Conservation (phyloP, 1,139 yeast genomes). For the Nematodospora anomalae region DNA sequence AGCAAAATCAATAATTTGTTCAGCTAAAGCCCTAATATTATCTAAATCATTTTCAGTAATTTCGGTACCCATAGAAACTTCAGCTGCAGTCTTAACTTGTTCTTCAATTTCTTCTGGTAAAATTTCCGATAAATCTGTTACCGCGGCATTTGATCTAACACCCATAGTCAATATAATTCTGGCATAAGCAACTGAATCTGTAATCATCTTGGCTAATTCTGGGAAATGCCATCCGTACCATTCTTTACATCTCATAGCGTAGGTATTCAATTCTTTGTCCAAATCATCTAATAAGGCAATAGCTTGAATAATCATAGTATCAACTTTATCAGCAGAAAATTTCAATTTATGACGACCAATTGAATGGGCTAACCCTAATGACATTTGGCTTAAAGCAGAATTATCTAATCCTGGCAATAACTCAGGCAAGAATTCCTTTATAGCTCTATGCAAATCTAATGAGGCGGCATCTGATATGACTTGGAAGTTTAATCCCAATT, state of each 20-base stretch:
- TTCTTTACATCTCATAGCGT: constrained; percentile 98
- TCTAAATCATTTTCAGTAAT: constrained; percentile 90
- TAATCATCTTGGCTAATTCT: constrained; percentile 92
- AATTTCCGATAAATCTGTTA: constrained; percentile 85
- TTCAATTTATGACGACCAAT: constrained; percentile 97
- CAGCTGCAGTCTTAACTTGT: constrained; percentile 80
- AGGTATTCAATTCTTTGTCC: constrained; percentile 96
- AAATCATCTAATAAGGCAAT: constrained; percentile 94
- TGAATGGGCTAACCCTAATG: constrained; percentile 95
- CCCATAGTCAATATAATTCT: constrained; percentile 95
- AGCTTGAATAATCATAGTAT: constrained; percentile 98
- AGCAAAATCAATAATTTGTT: constrained; percentile 89
- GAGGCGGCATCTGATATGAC: constrained; percentile 95
- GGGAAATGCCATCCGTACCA: constrained; percentile 99
- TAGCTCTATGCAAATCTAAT: constrained; percentile 90
- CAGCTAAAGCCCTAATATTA: constrained; percentile 87
- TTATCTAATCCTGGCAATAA: constrained; percentile 91
- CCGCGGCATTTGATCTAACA: constrained; percentile 84
- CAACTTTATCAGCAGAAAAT: constrained; percentile 96
- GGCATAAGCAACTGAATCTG: constrained; percentile 93
- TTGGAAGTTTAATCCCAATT: constrained; percentile 82
- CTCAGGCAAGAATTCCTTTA: constrained; percentile 90
- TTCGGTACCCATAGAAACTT: constrained; percentile 99
- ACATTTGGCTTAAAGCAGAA: constrained; percentile 85
- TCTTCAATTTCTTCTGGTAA: constrained; percentile 91